Percentiles rank a stretch among this genome's conserved stretches.
These are phyloP conservation scores for Populus deltoides DNA, from an alignment of 345 rosid genomes.

Conservation along the genomic window DNA sequence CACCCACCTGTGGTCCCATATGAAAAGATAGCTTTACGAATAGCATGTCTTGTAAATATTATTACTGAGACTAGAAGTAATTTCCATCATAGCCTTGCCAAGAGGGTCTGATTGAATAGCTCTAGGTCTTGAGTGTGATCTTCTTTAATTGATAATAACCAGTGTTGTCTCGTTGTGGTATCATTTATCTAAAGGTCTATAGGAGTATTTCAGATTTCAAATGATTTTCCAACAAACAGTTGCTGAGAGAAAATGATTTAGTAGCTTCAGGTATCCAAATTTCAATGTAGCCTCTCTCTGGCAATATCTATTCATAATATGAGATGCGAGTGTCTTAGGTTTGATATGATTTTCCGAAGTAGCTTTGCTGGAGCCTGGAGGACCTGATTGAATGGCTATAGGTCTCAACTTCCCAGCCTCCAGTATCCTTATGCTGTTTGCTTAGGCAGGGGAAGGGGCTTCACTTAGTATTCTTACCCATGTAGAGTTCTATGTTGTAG, in stretches of 20 bases:
- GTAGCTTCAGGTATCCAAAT: neutral
- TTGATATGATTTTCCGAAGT: neutral
- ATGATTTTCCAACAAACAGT: neutral
- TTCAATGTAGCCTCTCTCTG: neutral
- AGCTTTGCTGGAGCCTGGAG: neutral
- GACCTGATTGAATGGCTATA: neutral
- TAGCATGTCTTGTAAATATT: neutral
- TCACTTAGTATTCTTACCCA: neutral
- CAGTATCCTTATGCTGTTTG: neutral
- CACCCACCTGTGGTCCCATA: neutral
- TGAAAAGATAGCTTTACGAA: neutral
- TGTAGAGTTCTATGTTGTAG: neutral
- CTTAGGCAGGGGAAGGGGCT: neutral
- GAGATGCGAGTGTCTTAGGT: neutral
- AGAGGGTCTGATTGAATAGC: neutral
- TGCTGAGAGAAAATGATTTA: neutral
- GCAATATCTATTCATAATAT: neutral
- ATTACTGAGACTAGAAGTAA: neutral
- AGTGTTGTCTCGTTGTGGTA: neutral
- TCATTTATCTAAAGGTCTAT: too few relatives aligned
- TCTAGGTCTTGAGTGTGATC: neutral
- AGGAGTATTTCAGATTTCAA: too few relatives aligned
- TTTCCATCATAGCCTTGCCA: neutral
- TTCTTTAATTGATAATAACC: neutral
- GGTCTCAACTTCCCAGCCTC: neutral